phyloP scores from a whole-genome alignment of 345 rosid genomes.

The Lenwebbia sp. region DNA sequence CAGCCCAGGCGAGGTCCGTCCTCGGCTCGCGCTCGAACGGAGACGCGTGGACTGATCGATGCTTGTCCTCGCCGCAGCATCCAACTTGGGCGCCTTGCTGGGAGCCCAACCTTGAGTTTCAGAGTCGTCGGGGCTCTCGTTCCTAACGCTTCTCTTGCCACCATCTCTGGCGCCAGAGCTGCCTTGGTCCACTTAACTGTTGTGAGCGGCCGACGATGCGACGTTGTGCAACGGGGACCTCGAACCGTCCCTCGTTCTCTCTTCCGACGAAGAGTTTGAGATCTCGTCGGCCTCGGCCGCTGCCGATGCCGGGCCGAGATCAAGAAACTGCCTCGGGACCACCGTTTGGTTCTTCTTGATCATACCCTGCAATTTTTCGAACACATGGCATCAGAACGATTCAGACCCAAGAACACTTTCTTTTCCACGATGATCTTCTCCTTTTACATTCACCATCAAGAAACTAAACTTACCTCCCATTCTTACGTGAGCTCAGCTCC shows the following conservation, averaged over 20 bases:
- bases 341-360: slow-evolving; percentile 10
- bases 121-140: slow-evolving; percentile 56
- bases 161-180: slow-evolving; percentile 10
- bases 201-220: slow-evolving; percentile 16
- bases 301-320: slow-evolving; percentile 28
- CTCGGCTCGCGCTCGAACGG: slow-evolving; percentile 96
- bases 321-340: slow-evolving; percentile 60
- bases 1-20: slow-evolving; percentile 64
- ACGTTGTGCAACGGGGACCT: slow-evolving; percentile 27
- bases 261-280: slow-evolving; percentile 66
- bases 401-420: not conserved
- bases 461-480: slow-evolving; percentile 20
- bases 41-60: slow-evolving; percentile 73
- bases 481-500: slow-evolving; percentile 12
- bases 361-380: not conserved
- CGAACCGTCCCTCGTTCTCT: slow-evolving; percentile 45
- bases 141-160: slow-evolving; percentile 40
- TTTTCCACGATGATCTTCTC: too few species aligned
- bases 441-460: not conserved
- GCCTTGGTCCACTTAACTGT: not conserved
- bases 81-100: slow-evolving; percentile 39
- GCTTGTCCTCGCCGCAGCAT: slow-evolving; percentile 5
- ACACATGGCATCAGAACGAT: not conserved
- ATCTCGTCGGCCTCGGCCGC: slow-evolving; percentile 37
- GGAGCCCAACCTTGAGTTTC: slow-evolving; percentile 55